These are phyloP conservation scores for Pseudogymnoascus sp. DNA, from an alignment of 2,329 filamentous ascomycete genomes.

Conservation along the genomic window DNA sequence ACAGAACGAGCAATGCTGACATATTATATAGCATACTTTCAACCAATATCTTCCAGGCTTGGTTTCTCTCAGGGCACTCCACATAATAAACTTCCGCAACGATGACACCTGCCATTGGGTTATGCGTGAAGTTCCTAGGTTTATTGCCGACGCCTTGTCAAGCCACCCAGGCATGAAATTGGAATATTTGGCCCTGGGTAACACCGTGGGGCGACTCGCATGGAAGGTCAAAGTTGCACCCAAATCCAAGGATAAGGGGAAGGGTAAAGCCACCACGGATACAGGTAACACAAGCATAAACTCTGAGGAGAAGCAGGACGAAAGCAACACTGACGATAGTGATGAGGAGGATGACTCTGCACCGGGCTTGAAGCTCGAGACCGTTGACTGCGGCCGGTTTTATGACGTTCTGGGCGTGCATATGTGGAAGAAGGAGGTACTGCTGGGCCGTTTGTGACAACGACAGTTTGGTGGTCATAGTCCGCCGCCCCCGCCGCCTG, in stretches of 20 bases:
- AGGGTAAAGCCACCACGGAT: constrained; percentile 18
- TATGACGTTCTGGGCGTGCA: constrained; percentile 40
- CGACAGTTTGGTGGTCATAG: background rate
- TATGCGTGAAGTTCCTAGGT: constrained; percentile 47
- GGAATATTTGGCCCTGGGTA: constrained; percentile 48
- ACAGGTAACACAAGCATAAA: constrained; percentile 15
- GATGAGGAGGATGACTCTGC: constrained; percentile 27
- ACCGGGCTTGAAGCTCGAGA: constrained; percentile 29
- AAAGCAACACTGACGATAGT: constrained; percentile 22
- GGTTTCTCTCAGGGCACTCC: constrained; percentile 43
- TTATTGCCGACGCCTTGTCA: constrained; percentile 48
- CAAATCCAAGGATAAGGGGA: constrained; percentile 18
- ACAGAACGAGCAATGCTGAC: constrained; percentile 6
- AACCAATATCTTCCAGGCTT: constrained; percentile 44
- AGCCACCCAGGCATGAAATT: constrained; percentile 47
- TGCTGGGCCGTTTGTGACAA: constrained; percentile 34
- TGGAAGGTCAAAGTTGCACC: constrained; percentile 23
- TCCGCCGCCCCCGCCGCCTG: background rate
- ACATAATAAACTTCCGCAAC: constrained; percentile 45
- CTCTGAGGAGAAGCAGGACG: constrained; percentile 21
- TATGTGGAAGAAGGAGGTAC: constrained; percentile 52
- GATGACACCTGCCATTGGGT: constrained; percentile 49
- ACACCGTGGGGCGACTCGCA: constrained; percentile 41
- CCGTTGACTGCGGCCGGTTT: constrained; percentile 33
- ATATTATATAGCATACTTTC: constrained; percentile 42